Conservation (phyloP, 768 basidiomycete species). For the Psilocybe cyanescens region DNA sequence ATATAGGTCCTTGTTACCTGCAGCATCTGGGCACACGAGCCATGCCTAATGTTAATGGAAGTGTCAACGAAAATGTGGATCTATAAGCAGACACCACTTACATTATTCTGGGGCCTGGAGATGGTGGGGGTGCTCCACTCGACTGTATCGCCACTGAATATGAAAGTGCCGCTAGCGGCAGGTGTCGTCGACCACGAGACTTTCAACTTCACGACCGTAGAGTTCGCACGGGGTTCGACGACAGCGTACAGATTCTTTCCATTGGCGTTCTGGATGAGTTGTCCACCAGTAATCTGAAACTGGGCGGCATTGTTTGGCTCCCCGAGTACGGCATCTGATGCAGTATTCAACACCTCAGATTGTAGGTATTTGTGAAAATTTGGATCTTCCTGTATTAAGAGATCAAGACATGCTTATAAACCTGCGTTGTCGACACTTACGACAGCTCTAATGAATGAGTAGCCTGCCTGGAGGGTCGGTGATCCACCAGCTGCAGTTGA, state of each 20-base stretch:
- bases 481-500: slow-evolving; percentile 35
- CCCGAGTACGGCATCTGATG: slow-evolving; percentile 54
- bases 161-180: slow-evolving; percentile 52
- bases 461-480: slow-evolving; percentile 49
- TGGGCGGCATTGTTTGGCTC: slow-evolving; percentile 55
- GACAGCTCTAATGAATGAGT: slow-evolving; percentile 62
- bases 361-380: slow-evolving; percentile 47
- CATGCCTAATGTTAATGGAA: slow-evolving; percentile 40
- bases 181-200: slow-evolving; percentile 53
- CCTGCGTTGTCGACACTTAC: slow-evolving; percentile 32
- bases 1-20: slow-evolving; percentile 46
- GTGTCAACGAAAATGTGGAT: slow-evolving; percentile 2
- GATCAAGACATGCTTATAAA: neutral
- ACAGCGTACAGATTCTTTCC: slow-evolving; percentile 51
- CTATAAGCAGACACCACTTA: slow-evolving; percentile 24
- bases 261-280: slow-evolving; percentile 53
- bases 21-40: slow-evolving; percentile 57
- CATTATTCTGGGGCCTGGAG: slow-evolving; percentile 54
- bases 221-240: slow-evolving; percentile 49
- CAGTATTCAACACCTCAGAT: slow-evolving; percentile 46
- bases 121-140: slow-evolving; percentile 58
- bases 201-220: slow-evolving; percentile 50
- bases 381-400: slow-evolving; percentile 17
- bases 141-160: slow-evolving; percentile 60
- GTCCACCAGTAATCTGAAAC: slow-evolving; percentile 58